Percentiles rank a stretch among this genome's conserved stretches.
phyloP scores from a whole-genome alignment of 2,329 filamentous ascomycete genomes.

The Thielaviopsis musarum region DNA sequence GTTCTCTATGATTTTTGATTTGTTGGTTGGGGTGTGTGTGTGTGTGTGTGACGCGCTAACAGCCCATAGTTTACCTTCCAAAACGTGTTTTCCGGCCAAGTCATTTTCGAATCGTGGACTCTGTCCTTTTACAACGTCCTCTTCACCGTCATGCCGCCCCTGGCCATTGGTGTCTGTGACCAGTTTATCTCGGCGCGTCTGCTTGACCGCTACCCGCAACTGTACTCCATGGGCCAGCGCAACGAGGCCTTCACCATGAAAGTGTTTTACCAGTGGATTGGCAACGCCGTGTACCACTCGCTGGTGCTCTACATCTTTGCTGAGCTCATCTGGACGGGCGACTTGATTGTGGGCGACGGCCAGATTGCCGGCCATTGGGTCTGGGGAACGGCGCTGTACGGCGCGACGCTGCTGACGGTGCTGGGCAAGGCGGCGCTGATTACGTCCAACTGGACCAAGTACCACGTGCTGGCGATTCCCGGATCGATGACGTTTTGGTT shows the following conservation, averaged over 20 bases:
- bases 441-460: slow-evolving; percentile 98
- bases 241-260: slow-evolving; percentile 87
- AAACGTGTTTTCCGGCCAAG: slow-evolving; percentile 92
- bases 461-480: slow-evolving; percentile 86
- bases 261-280: slow-evolving; percentile 84
- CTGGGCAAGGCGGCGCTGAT: slow-evolving; percentile 88
- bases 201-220: slow-evolving; percentile 86
- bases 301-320: slow-evolving; percentile 78
- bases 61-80: slow-evolving; percentile 73
- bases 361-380: slow-evolving; percentile 87
- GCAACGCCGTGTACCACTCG: slow-evolving; percentile 90
- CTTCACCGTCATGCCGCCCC: slow-evolving; percentile 84
- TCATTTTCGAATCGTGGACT: slow-evolving; percentile 98
- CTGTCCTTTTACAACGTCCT: slow-evolving; percentile 99
- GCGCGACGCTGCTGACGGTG: slow-evolving; percentile 80
- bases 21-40: background rate
- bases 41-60: background rate
- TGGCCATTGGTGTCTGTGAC: slow-evolving; percentile 90
- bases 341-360: slow-evolving; percentile 64
- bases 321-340: slow-evolving; percentile 64
- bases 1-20: slow-evolving; percentile 22
- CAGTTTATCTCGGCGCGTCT: slow-evolving; percentile 92
- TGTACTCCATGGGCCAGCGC: slow-evolving; percentile 84
- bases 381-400: slow-evolving; percentile 92
- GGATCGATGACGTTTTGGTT: slow-evolving; percentile 88